These are phyloP conservation scores for Kwoniella shivajii DNA, from an alignment of 1,284 basidiomycete genomes.

Conservation along the genomic window DNA sequence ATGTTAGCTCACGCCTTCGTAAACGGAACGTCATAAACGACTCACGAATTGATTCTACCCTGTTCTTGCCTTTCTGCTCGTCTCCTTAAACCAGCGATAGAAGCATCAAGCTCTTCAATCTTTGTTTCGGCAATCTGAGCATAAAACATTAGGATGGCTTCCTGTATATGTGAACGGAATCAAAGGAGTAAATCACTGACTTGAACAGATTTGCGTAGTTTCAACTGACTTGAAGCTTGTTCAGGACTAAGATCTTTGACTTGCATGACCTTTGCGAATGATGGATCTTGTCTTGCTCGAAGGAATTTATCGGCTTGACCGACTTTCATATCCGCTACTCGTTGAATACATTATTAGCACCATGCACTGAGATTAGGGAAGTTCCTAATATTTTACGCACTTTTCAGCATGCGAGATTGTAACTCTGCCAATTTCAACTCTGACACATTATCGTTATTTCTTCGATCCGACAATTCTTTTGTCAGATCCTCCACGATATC, in stretches of 20 bases:
- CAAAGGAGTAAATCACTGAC: slow-evolving; percentile 13
- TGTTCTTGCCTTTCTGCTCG: slow-evolving; percentile 22
- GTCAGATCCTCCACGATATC: slow-evolving; percentile 31
- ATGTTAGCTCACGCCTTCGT: not conserved
- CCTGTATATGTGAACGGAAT: not conserved
- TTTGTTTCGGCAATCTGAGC: slow-evolving; percentile 49
- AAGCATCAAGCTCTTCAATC: slow-evolving; percentile 51
- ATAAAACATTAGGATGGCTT: not conserved
- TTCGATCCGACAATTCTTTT: slow-evolving; percentile 38
- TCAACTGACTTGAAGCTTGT: slow-evolving; percentile 56
- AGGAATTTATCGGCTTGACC: slow-evolving; percentile 57
- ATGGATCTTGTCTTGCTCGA: slow-evolving; percentile 56
- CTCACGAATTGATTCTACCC: slow-evolving; percentile 14
- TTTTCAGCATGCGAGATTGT: slow-evolving; percentile 55
- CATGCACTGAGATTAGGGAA: too few species aligned
- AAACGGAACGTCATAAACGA: slow-evolving; percentile 13
- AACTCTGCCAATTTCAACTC: slow-evolving; percentile 53
- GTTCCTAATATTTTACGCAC: slow-evolving; percentile 35
- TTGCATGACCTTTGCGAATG: slow-evolving; percentile 56
- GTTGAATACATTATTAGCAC: slow-evolving; percentile 8
- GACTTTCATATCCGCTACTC: slow-evolving; percentile 54
- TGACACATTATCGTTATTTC: slow-evolving; percentile 21
- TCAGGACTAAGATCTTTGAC: slow-evolving; percentile 58
- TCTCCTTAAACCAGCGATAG: slow-evolving; percentile 44
- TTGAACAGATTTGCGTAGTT: slow-evolving; percentile 53